phyloP scores from a whole-genome alignment of 108 stramenopile species.

The Epithemia pelagica region DNA sequence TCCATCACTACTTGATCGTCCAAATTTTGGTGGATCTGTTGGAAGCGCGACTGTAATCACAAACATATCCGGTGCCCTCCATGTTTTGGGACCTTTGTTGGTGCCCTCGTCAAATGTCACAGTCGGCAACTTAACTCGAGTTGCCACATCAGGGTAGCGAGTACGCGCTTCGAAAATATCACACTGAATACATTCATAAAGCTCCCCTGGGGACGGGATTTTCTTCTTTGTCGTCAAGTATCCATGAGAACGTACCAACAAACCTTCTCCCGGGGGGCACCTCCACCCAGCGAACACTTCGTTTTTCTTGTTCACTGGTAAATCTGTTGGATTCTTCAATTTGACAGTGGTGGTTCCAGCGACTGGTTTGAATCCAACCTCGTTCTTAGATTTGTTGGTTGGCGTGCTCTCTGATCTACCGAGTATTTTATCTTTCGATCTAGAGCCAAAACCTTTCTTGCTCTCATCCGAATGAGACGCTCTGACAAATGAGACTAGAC shows the following conservation, averaged over 20 bases:
- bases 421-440: not conserved
- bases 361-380: constrained; percentile 16
- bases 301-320: constrained; percentile 41
- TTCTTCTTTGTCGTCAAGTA: constrained; percentile 70
- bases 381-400: not conserved
- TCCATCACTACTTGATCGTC: constrained; percentile 44
- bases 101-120: constrained; percentile 30
- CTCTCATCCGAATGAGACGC: not conserved
- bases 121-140: constrained; percentile 53
- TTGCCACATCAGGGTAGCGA: constrained; percentile 58
- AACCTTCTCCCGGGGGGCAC: constrained; percentile 20
- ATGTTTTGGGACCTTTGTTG: constrained; percentile 35
- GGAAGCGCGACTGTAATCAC: constrained; percentile 61
- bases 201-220: constrained; percentile 56
- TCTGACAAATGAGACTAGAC: not conserved
- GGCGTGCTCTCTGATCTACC: not conserved
- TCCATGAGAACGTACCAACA: constrained; percentile 60
- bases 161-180: constrained; percentile 65
- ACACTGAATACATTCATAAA: constrained; percentile 59
- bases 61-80: constrained; percentile 75
- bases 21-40: constrained; percentile 73
- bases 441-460: not conserved
- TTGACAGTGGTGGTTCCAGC: constrained; percentile 60
- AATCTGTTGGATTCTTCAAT: constrained; percentile 47
- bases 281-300: constrained; percentile 56